These are phyloP conservation scores for Euphorbia celastroides DNA, from an alignment of 441 rosid genomes.

Conservation along the genomic window DNA sequence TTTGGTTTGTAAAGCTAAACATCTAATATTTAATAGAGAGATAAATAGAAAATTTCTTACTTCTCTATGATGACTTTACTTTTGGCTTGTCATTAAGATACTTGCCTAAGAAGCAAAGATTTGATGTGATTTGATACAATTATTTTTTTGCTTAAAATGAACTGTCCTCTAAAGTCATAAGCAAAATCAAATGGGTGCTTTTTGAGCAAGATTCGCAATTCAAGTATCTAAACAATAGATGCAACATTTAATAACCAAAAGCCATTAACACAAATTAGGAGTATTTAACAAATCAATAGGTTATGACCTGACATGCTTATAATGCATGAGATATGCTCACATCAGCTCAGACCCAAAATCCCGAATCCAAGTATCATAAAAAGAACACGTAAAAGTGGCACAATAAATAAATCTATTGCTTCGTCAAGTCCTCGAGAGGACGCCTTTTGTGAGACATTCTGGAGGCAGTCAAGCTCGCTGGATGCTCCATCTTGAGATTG, in stretches of 20 bases:
- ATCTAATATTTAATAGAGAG: no score
- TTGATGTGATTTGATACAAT: no score
- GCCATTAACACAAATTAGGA: neutral
- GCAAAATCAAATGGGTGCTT: neutral
- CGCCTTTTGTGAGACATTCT: conserved; percentile 27
- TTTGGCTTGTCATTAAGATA: no score
- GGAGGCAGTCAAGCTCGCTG: conserved; percentile 19
- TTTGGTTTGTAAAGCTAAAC: no score
- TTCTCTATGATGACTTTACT: no score
- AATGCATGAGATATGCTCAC: neutral
- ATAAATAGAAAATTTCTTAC: no score
- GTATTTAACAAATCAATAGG: neutral
- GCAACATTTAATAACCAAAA: neutral
- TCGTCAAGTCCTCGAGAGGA: conserved; percentile 8
- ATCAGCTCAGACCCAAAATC: neutral
- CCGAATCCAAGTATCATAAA: neutral
- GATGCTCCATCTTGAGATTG: conserved; percentile 15
- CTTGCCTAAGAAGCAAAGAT: no score
- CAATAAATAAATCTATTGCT: neutral
- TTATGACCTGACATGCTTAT: neutral
- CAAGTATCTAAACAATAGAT: neutral
- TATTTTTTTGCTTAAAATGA: no score
- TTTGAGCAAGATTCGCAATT: neutral
- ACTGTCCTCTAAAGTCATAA: no score
- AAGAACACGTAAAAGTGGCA: neutral